Evolutionary conservation across 768 basidiomycete genomes (phyloP), one percentile per base, ranked within the genome.

Genomic region (Omphalotus guepiniiformis): DNA sequence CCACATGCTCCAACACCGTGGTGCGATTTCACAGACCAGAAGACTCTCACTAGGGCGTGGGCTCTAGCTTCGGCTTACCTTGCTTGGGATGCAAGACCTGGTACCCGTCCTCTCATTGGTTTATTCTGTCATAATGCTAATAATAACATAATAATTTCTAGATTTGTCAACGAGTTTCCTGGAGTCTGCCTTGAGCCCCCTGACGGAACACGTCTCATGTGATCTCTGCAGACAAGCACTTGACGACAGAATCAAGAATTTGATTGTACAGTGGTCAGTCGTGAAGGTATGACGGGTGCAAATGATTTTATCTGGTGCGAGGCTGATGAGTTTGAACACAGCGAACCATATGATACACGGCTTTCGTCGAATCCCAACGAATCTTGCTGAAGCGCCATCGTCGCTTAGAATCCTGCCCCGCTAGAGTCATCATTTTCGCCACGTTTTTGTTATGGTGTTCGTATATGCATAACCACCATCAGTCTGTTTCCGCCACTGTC

Each of bases 41-140:
- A 88, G 67, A 86, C 79, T 58, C 58, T 91, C 29, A 85, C 85
- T 9, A 68, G 88, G 37, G 88, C 88, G 4, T 91, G 88, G 88
- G 85, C 88, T 12, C 66, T 91, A 26, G 88, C 88, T 19, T 80
- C 83, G 2, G 88, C 88, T 9, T 89, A 89, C 65, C 75, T 91
- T 6, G 85, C 85, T 8, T 90, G 88, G 88, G 88, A 89, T 63
- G 84, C 85, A 28, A 72, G 85, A 47, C 85, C 87, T 54, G 88
- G 86, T 88, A 58, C 50, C 75, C 63, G 21, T 16, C 23, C 8
- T 15, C 16, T 39, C 3, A 22, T 15, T 21, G 29, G 29, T 43
- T 3, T 35, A 16, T 9, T 39, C 39, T 15, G 30, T 7, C 30
- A 22, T 34, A 21, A 37, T n/a, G 47, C 28, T 48, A 9, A 27